These are phyloP conservation scores for Fusarium fracticaudum DNA, from an alignment of 2,329 filamentous ascomycete genomes.

Conservation along the genomic window DNA sequence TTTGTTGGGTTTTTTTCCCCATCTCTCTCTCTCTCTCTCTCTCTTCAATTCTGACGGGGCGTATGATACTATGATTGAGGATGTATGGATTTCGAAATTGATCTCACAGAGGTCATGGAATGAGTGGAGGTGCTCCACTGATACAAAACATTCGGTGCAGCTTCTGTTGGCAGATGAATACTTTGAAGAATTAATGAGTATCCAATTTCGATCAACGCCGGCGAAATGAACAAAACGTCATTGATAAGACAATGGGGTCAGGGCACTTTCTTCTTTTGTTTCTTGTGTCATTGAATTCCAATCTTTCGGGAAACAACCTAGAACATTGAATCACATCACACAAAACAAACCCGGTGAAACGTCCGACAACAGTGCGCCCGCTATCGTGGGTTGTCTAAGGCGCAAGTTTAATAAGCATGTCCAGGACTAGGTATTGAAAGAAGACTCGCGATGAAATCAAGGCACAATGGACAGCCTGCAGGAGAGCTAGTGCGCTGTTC, in stretches of 20 bases:
- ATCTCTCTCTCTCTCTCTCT: neutral
- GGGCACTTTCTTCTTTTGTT: conserved; percentile 10
- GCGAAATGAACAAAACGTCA: conserved; percentile 35
- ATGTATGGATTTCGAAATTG: neutral
- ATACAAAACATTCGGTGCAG: neutral
- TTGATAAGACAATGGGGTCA: conserved; percentile 28
- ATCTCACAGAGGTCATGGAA: neutral
- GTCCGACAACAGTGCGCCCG: conserved; percentile 15
- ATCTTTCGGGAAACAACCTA: conserved; percentile 26
- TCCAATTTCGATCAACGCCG: conserved; percentile 29
- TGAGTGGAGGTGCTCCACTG: conserved; percentile 19
- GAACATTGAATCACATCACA: conserved; percentile 19
- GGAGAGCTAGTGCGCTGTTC: conserved; percentile 3
- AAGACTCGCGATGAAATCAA: conserved; percentile 8
- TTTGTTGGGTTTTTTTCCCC: neutral
- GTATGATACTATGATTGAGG: neutral
- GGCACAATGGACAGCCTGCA: conserved; percentile 1
- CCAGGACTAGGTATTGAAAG: neutral
- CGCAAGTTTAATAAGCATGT: neutral
- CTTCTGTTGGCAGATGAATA: conserved; percentile 1
- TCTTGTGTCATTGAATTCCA: conserved; percentile 1
- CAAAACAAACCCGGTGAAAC: conserved; percentile 16
- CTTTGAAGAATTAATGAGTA: neutral
- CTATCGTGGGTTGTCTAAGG: neutral
- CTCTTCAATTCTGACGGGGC: neutral